phyloP scores from a whole-genome alignment of 169 alveolate species.

The Cystoisospora suis region DNA sequence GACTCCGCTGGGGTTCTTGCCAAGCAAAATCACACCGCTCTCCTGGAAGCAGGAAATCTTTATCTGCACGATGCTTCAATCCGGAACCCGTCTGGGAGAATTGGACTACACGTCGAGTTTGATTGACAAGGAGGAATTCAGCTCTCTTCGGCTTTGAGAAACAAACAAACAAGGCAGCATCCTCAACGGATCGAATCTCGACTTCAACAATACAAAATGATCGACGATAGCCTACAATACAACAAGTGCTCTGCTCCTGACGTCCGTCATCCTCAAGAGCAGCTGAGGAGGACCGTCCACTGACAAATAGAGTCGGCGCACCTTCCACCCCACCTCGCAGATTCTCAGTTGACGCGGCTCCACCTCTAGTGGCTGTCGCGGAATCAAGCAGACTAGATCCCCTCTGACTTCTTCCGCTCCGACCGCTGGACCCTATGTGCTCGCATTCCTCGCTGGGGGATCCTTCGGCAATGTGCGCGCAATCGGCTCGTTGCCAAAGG shows the following conservation, averaged over 20 bases:
- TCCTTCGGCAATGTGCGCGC: not conserved
- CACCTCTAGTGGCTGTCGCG: too few relatives aligned
- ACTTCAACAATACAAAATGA: not conserved
- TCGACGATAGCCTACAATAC: too few relatives aligned
- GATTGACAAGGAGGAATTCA: conserved; percentile 54
- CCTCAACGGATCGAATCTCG: conserved; percentile 38
- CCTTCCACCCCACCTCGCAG: too few relatives aligned
- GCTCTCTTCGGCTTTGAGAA: conserved; percentile 46
- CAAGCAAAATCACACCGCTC: conserved; percentile 52
- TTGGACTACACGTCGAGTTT: conserved; percentile 36
- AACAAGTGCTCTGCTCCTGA: too few relatives aligned
- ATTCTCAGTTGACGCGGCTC: too few relatives aligned
- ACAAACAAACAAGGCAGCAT: conserved; percentile 44
- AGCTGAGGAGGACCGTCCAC: too few relatives aligned
- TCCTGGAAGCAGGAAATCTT: conserved; percentile 48
- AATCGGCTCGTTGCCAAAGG: too few relatives aligned
- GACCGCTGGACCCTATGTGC: too few relatives aligned
- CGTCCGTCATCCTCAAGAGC: too few relatives aligned
- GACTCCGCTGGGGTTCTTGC: conserved; percentile 60
- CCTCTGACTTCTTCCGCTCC: too few relatives aligned
- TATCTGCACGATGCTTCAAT: conserved; percentile 5
- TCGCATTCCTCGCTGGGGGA: not conserved
- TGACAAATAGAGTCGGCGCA: too few relatives aligned
- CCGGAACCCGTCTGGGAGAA: conserved; percentile 57
- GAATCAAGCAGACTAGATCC: too few relatives aligned